Evolutionary conservation across 2,329 filamentous ascomycete species (phyloP).

Genomic region (Coleophoma cylindrospora): DNA sequence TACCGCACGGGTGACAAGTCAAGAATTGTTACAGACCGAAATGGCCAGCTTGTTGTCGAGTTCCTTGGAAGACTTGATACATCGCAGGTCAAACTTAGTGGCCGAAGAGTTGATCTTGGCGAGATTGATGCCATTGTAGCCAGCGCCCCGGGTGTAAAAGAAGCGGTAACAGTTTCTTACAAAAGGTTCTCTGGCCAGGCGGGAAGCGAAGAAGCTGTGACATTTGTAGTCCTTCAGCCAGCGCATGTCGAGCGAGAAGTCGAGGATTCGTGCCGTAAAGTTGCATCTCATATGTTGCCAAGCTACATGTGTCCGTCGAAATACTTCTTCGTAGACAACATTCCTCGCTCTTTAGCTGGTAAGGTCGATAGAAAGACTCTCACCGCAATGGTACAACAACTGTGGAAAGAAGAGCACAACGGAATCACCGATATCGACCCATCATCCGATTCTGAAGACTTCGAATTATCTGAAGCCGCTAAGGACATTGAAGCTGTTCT

Average conservation of each 20-base stretch:
- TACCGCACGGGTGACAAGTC: conserved; percentile 48
- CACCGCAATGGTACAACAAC: background rate
- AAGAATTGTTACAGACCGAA: background rate
- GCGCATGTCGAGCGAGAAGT: conserved; percentile 4
- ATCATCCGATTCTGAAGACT: background rate
- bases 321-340: conserved; percentile 16
- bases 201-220: conserved; percentile 21
- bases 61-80: background rate
- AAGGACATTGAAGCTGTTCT: background rate
- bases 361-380: conserved; percentile 23
- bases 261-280: conserved; percentile 9
- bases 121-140: background rate
- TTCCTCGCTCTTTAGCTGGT: conserved; percentile 21
- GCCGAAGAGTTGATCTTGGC: background rate
- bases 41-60: background rate
- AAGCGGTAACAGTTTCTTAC: conserved; percentile 20
- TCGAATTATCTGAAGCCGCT: background rate
- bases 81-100: background rate
- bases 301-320: conserved; percentile 22
- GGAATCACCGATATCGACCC: background rate
- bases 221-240: conserved; percentile 17
- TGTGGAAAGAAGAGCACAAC: background rate
- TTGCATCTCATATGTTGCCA: conserved; percentile 11
- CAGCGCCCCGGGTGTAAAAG: conserved; percentile 9
- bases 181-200: conserved; percentile 11